Evolutionary conservation across 148 eudicot species (phyloP), one percentile per base, ranked within the genome.

Genomic region (Fagopyrum esculentum): DNA sequence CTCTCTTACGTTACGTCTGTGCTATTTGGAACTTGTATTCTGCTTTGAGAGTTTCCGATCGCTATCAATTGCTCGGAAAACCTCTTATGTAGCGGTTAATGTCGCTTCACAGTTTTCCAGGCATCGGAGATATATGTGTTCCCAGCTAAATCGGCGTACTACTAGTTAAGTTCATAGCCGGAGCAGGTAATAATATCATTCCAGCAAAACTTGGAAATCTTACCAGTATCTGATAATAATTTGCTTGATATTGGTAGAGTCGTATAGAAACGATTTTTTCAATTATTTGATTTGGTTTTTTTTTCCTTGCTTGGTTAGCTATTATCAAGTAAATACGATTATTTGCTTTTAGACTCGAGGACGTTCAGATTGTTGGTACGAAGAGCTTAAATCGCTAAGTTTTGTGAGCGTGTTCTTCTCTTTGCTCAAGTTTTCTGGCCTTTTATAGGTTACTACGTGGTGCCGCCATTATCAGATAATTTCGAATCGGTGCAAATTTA

Each of bases 351-450:
- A 15, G 69, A 63, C 43, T 63, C 69, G 43, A 29, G 69, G 69
- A 61, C 44, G 44, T 59, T 35, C 64, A 59, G 64, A 59, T 59
- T 59, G 64, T 19, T 19, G 59, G 59, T 55, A n/a, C 59, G 22
- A 55, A 55, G 35, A 30, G 59, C 55, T 51, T 51, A 11, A 51
- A 51, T 51, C 13, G 55, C 19, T 6, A 3, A n/a, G 59, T 15
- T 16, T 55, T 4, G 5, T 55, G 19, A 55, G 17, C 59, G 59
- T 55, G 5, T 17, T 57, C 19, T 57, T 57, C 30, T 57, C 22
- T 56, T 57, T 1, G 64, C 64, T 57, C 30, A 57, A 57, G 30
- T 9, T 57, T 29, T 56, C 61, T 1, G 8, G 29, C n/a, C n/a
- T 56, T 56, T 56, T 56, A 8, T 1, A 56, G 29, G 61, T 56